Percentiles rank a stretch among this genome's conserved stretches.
These are phyloP conservation scores for Dictyostelium gargantuum DNA, from an alignment of 208 protist species.

Conservation along the genomic window DNA sequence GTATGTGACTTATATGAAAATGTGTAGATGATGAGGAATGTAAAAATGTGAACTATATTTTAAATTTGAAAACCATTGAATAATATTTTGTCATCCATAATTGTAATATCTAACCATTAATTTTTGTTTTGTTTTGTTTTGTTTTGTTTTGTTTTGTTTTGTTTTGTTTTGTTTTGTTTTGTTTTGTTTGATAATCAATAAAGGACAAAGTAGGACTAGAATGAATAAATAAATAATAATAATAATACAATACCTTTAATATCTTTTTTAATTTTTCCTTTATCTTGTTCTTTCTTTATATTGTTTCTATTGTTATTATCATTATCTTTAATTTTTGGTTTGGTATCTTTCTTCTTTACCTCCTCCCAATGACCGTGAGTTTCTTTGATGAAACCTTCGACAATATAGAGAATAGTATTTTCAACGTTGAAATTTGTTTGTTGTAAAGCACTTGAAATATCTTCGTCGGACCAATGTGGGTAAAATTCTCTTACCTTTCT, in stretches of 20 bases:
- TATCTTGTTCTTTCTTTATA: neutral
- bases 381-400: slow-evolving; percentile 2
- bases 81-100: no score
- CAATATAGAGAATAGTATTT: slow-evolving; percentile 9
- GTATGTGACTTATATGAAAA: no score
- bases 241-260: neutral
- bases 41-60: no score
- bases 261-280: slow-evolving; percentile 5
- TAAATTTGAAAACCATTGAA: no score
- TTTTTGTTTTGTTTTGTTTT: no score
- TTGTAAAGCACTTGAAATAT: slow-evolving; percentile 12
- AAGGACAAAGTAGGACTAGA: no score
- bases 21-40: no score
- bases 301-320: neutral
- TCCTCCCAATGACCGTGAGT: neutral
- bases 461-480: slow-evolving; percentile 21
- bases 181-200: neutral
- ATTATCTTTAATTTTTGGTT: neutral
- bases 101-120: no score
- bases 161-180: neutral
- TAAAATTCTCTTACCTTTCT: slow-evolving; percentile 19
- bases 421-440: slow-evolving; percentile 2
- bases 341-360: neutral
- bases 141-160: no score
- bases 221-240: neutral